phyloP scores from a whole-genome alignment of 305 asterid species.

The Striga hermonthica region DNA sequence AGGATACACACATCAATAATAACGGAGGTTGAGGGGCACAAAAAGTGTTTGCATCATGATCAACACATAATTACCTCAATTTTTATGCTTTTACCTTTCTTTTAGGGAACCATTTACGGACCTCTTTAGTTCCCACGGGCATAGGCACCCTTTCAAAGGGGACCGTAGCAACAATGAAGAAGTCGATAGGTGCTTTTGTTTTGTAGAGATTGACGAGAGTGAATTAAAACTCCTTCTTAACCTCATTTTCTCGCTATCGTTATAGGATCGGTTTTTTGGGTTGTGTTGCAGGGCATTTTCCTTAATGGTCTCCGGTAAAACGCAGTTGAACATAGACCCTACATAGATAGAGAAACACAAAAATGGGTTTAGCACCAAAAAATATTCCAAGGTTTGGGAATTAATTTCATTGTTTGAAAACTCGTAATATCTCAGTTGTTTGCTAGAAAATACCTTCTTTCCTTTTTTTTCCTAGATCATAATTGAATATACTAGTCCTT shows the following conservation, averaged over 20 bases:
- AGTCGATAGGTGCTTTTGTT: conserved; percentile 70
- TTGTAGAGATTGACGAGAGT: conserved; percentile 65
- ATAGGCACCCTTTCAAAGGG: conserved; percentile 74
- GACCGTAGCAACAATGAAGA: conserved; percentile 71
- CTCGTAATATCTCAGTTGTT: too few species aligned
- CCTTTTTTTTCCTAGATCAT: too few species aligned
- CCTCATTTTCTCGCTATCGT: conserved; percentile 58
- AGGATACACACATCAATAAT: conserved; percentile 29
- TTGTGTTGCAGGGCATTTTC: conserved; percentile 61
- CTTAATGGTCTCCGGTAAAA: conserved; percentile 77
- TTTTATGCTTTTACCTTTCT: too few species aligned
- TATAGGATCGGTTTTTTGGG: conserved; percentile 38
- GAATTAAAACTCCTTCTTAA: conserved; percentile 61
- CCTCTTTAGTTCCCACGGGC: conserved; percentile 63
- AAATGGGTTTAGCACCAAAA: neutral
- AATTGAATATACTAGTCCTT: too few species aligned
- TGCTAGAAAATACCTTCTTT: too few species aligned
- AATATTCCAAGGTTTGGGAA: too few species aligned
- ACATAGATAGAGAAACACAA: neutral
- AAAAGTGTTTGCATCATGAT: too few species aligned
- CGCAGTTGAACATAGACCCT: conserved; percentile 77
- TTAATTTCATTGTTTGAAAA: too few species aligned
- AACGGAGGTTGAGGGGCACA: conserved; percentile 3
- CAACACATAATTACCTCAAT: conserved; percentile 18
- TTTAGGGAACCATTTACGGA: conserved; percentile 48